These are phyloP conservation scores for Physcomitrium patens DNA, from an alignment of 225 moss, liverwort and hornwort species.

Conservation along the genomic window DNA sequence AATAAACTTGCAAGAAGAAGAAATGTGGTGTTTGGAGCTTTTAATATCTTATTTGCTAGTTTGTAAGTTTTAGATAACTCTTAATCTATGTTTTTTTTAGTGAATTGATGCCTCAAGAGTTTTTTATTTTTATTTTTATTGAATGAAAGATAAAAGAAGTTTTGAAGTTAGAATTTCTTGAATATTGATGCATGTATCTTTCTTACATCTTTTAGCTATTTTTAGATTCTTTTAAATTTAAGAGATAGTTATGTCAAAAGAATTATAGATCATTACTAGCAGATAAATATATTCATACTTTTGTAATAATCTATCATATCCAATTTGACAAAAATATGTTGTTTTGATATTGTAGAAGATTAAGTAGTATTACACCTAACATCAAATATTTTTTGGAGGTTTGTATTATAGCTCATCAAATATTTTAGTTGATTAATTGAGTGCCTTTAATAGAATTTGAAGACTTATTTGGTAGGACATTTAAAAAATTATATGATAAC, in stretches of 20 bases:
- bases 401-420: conserved; percentile 54
- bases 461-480: conserved; percentile 36
- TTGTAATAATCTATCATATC: not conserved
- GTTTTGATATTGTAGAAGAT: conserved; percentile 52
- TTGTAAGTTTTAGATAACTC: conserved; percentile 46
- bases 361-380: conserved; percentile 64
- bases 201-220: not conserved
- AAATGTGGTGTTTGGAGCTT: conserved; percentile 51
- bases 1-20: conserved; percentile 52
- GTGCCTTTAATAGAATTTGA: conserved; percentile 48
- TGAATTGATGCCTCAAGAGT: conserved; percentile 11
- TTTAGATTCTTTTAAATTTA: not conserved
- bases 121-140: not conserved
- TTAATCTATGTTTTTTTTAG: not conserved
- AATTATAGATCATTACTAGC: not conserved
- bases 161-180: conserved; percentile 15
- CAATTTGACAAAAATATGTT: conserved; percentile 17
- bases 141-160: not conserved
- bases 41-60: conserved; percentile 51
- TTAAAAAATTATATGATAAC: conserved; percentile 52
- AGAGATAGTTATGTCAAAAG: not conserved
- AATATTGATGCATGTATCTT: not conserved
- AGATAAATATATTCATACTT: not conserved
- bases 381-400: conserved; percentile 63
- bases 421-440: conserved; percentile 67